Conservation (phyloP, 176 grass and related monocot genomes). For the Zoysia japonica region DNA sequence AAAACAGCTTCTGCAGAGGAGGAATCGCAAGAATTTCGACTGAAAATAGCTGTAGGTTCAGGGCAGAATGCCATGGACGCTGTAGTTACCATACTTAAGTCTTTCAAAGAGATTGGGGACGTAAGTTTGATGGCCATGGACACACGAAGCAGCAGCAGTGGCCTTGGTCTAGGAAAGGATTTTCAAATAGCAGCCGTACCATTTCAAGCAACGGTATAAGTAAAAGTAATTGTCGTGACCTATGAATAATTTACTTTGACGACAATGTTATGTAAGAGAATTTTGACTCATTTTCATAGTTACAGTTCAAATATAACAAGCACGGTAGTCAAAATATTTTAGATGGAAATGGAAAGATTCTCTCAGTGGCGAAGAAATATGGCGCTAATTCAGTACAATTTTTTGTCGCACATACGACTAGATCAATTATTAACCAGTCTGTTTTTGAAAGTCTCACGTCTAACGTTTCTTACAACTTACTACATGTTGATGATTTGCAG, state of each 20-base stretch:
- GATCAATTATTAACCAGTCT: background rate
- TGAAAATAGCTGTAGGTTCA: conserved; percentile 18
- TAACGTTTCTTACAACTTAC: background rate
- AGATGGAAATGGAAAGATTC: too few species aligned
- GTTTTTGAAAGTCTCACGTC: background rate
- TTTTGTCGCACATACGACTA: background rate
- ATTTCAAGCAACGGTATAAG: conserved; percentile 26
- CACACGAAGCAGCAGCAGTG: background rate
- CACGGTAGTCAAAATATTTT: background rate
- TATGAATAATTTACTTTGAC: background rate
- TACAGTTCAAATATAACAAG: background rate
- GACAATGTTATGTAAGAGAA: background rate
- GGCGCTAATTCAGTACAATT: too few species aligned
- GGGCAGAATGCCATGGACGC: background rate
- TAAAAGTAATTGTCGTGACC: background rate
- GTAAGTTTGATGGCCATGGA: conserved; percentile 24
- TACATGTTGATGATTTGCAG: background rate
- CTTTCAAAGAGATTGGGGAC: background rate
- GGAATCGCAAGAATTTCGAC: conserved; percentile 1
- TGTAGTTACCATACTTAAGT: too few species aligned
- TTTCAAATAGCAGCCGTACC: background rate
- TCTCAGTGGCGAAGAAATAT: too few species aligned
- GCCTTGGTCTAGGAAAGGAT: background rate
- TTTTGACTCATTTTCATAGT: background rate
- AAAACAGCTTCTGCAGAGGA: background rate